Conservation (phyloP, 129 eudicot genomes). For the Lactuca sativa region DNA sequence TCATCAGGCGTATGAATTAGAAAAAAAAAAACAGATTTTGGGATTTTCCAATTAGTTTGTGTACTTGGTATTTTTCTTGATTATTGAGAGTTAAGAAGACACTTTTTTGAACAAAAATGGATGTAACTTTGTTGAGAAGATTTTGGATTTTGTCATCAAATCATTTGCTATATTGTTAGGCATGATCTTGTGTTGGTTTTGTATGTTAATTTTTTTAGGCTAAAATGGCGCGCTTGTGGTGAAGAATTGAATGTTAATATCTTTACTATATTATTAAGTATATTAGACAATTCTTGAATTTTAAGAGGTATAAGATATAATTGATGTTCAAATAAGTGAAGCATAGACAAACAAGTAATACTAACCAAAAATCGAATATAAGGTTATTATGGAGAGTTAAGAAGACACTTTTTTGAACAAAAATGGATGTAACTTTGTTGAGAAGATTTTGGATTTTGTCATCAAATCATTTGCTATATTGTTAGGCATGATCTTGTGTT, state of each 20-base stretch:
- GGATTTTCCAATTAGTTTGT: neutral
- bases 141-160: slow-evolving; percentile 24
- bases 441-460: slow-evolving; percentile 26
- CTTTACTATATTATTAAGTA: too few relatives aligned
- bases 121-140: slow-evolving; percentile 14
- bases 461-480: neutral
- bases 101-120: neutral
- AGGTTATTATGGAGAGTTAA: neutral
- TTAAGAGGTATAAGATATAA: too few relatives aligned
- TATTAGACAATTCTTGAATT: too few relatives aligned
- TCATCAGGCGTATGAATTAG: slow-evolving; percentile 83
- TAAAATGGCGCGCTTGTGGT: too few relatives aligned
- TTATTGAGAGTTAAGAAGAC: neutral
- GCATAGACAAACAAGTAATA: too few relatives aligned
- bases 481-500: neutral
- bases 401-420: neutral
- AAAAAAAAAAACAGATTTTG: too few relatives aligned
- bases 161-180: neutral
- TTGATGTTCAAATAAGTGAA: too few relatives aligned
- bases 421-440: slow-evolving; percentile 10
- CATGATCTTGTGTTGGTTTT: neutral
- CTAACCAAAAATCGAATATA: too few relatives aligned
- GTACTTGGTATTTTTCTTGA: slow-evolving; percentile 15
- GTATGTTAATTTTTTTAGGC: neutral
- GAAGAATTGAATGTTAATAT: too few relatives aligned